phyloP scores from a whole-genome alignment of 306 rosid species.

The Amphicarpaea edgeworthii region DNA sequence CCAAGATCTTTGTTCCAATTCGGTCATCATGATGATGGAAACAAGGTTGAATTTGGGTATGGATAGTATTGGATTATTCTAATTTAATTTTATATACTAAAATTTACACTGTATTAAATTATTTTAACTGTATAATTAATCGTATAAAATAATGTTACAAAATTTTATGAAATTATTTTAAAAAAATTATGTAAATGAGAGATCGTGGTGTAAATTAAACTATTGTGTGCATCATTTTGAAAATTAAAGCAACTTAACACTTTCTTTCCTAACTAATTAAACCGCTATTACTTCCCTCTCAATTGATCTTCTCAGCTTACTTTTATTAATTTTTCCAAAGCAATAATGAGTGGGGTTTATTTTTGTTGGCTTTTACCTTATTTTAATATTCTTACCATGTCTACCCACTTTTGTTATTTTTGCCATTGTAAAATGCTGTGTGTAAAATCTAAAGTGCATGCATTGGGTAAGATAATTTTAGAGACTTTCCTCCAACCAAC shows the following conservation, averaged over 20 bases:
- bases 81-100: too few species aligned
- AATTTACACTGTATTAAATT: too few species aligned
- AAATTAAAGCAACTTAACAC: slow-evolving; percentile 44
- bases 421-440: slow-evolving; percentile 2
- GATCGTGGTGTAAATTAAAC: too few species aligned
- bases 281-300: slow-evolving; percentile 37
- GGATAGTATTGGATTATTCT: slow-evolving; percentile 37
- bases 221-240: slow-evolving; percentile 47
- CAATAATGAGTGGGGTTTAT: slow-evolving; percentile 7
- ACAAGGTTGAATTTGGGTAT: slow-evolving; percentile 63
- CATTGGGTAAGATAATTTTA: slow-evolving; percentile 32
- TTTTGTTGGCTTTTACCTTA: background rate
- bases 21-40: slow-evolving; percentile 66
- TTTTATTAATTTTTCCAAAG: background rate
- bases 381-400: background rate
- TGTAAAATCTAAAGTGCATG: background rate
- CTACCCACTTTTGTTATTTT: slow-evolving; percentile 4
- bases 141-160: too few species aligned
- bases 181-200: too few species aligned
- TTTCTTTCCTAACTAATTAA: slow-evolving; percentile 57
- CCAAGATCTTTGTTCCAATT: slow-evolving; percentile 64
- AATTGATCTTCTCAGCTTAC: slow-evolving; percentile 29
- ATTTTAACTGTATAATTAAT: too few species aligned
- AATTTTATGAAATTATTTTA: too few species aligned
- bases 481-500: slow-evolving; percentile 44